phyloP scores from a whole-genome alignment of 2,329 filamentous ascomycete genomes.

The Thielaviopsis musarum region DNA sequence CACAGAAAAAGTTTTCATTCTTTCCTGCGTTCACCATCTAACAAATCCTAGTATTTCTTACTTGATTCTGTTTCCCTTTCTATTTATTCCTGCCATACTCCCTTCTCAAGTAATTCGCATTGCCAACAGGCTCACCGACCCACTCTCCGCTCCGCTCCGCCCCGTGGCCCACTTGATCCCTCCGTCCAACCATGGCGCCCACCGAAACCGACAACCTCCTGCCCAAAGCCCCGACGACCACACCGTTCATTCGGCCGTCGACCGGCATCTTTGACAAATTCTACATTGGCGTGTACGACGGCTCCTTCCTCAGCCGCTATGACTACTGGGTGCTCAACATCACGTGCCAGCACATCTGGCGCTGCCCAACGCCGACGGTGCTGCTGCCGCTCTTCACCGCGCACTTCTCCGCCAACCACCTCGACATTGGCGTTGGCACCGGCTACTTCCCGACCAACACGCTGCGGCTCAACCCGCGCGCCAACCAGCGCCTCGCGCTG shows the following conservation, averaged over 20 bases:
- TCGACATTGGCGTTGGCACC: constrained; percentile 25
- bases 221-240: not conserved
- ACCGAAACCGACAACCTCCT: not conserved
- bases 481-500: constrained; percentile 19
- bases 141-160: not conserved
- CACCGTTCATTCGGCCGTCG: not conserved
- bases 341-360: constrained; percentile 22
- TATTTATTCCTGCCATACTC: too few species aligned
- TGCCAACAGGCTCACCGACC: not conserved
- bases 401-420: constrained; percentile 21
- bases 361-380: constrained; percentile 17
- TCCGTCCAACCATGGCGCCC: not conserved
- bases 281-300: constrained; percentile 7
- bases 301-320: constrained; percentile 15
- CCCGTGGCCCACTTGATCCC: too few species aligned
- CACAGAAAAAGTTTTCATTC: not conserved
- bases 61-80: too few species aligned
- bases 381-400: constrained; percentile 21
- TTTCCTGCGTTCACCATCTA: too few species aligned
- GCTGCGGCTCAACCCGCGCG: constrained; percentile 13
- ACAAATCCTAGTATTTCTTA: too few species aligned
- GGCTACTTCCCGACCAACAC: constrained; percentile 22
- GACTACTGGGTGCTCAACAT: constrained; percentile 21
- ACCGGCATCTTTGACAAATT: not conserved
- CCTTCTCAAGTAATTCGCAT: too few species aligned